These are phyloP conservation scores for Cladosporium sp. DNA, from an alignment of 2,329 filamentous ascomycete genomes.

Conservation along the genomic window DNA sequence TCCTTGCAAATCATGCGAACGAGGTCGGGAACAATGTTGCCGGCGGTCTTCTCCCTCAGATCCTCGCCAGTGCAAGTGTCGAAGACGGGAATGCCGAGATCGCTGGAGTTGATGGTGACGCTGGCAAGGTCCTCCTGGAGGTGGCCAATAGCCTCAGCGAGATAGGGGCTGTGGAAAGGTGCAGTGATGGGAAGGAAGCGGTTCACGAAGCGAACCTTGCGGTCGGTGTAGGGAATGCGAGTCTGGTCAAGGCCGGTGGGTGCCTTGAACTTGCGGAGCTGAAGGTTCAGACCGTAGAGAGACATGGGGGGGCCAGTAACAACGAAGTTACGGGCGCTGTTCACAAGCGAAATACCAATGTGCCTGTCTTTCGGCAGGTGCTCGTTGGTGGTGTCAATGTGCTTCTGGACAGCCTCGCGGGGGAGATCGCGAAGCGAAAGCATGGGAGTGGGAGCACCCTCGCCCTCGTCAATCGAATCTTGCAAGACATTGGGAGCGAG, in stretches of 20 bases:
- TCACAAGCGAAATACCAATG: constrained; percentile 91
- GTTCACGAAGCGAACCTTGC: constrained; percentile 94
- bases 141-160: constrained; percentile 72
- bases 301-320: constrained; percentile 95
- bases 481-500: constrained; percentile 85
- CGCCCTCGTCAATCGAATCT: constrained; percentile 89
- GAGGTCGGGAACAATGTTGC: constrained; percentile 77
- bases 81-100: constrained; percentile 79
- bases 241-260: constrained; percentile 96
- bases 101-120: constrained; percentile 67
- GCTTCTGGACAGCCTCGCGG: constrained; percentile 82
- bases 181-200: constrained; percentile 96
- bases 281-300: constrained; percentile 90
- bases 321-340: constrained; percentile 95
- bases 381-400: constrained; percentile 95
- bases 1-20: constrained; percentile 93
- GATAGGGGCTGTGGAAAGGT: constrained; percentile 96
- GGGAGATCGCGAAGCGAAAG: constrained; percentile 93
- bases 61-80: constrained; percentile 88
- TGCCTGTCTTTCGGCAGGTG: constrained; percentile 90
- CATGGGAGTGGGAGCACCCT: constrained; percentile 96
- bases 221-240: constrained; percentile 87
- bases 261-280: constrained; percentile 93
- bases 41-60: constrained; percentile 61
- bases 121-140: constrained; percentile 86